A percentile compares a stretch with the other conserved stretches of the same genome.
Conservation (phyloP, 2,329 filamentous ascomycete species). For the Fusarium drepaniforme region DNA sequence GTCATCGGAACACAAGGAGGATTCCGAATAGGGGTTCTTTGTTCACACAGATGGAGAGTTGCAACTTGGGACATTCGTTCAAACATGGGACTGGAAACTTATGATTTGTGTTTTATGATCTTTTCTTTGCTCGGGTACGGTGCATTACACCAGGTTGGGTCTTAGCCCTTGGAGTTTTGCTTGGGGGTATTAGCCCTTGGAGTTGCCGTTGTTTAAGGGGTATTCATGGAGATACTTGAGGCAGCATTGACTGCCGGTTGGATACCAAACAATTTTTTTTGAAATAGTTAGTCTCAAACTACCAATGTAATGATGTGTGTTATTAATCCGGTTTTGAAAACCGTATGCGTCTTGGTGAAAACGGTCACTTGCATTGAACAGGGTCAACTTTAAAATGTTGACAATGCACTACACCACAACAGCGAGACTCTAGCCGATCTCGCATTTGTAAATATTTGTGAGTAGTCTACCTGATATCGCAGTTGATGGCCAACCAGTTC, state of each 20-base stretch:
- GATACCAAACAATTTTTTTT: neutral
- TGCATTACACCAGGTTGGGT: neutral
- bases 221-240: neutral
- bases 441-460: neutral
- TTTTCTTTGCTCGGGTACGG: neutral
- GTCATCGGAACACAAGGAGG: neutral
- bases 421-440: neutral
- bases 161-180: neutral
- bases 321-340: neutral
- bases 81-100: neutral
- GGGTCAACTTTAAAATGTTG: neutral
- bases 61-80: neutral
- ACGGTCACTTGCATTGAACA: neutral
- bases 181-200: neutral
- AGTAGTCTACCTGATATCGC: neutral
- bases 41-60: neutral
- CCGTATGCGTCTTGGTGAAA: neutral
- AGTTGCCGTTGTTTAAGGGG: neutral
- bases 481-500: neutral
- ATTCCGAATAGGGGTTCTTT: neutral
- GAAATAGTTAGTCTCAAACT: neutral
- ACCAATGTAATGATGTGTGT: neutral
- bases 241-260: neutral
- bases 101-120: neutral
- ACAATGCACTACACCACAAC: neutral